Conservation (phyloP, 1,284 basidiomycete genomes). For the Cutaneotrichosporon dermatis region DNA sequence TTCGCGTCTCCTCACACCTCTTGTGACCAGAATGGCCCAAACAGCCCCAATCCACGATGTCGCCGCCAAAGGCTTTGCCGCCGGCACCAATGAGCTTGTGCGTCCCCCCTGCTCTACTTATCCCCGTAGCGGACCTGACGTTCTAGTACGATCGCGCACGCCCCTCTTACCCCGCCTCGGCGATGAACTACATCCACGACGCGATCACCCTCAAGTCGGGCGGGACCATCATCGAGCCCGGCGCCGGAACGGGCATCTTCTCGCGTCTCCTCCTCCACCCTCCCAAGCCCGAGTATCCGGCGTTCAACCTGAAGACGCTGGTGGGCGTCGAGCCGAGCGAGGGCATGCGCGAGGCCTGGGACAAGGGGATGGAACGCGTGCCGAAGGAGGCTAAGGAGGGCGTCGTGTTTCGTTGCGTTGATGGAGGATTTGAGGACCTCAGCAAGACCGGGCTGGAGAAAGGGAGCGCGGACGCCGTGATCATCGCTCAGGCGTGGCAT, state of each 20-base stretch:
- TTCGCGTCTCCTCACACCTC: too few relatives aligned
- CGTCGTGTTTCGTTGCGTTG: slow-evolving; percentile 6
- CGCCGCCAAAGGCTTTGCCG: slow-evolving; percentile 39
- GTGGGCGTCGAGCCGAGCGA: slow-evolving; percentile 48
- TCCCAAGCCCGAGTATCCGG: slow-evolving; percentile 34
- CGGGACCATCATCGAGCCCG: slow-evolving; percentile 41
- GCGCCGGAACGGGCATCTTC: slow-evolving; percentile 51
- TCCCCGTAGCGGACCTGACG: too few relatives aligned
- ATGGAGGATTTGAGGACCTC: slow-evolving; percentile 49
- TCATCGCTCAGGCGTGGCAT: slow-evolving; percentile 48
- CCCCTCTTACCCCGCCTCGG: slow-evolving; percentile 47
- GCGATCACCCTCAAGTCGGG: neutral
- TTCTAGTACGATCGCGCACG: slow-evolving; percentile 50
- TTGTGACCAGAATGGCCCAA: too few relatives aligned
- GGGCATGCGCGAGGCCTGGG: slow-evolving; percentile 49
- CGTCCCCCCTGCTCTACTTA: slow-evolving; percentile 3
- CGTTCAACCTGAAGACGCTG: slow-evolving; percentile 37
- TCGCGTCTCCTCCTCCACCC: slow-evolving; percentile 45
- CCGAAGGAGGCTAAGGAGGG: slow-evolving; percentile 6
- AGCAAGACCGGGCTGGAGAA: slow-evolving; percentile 24
- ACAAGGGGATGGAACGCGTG: slow-evolving; percentile 22
- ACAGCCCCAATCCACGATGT: slow-evolving; percentile 26
- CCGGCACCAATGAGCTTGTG: slow-evolving; percentile 48
- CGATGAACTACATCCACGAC: slow-evolving; percentile 36
- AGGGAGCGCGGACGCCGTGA: slow-evolving; percentile 40